Conservation (phyloP, 305 asterid genomes). For the Rubia peregrina region DNA sequence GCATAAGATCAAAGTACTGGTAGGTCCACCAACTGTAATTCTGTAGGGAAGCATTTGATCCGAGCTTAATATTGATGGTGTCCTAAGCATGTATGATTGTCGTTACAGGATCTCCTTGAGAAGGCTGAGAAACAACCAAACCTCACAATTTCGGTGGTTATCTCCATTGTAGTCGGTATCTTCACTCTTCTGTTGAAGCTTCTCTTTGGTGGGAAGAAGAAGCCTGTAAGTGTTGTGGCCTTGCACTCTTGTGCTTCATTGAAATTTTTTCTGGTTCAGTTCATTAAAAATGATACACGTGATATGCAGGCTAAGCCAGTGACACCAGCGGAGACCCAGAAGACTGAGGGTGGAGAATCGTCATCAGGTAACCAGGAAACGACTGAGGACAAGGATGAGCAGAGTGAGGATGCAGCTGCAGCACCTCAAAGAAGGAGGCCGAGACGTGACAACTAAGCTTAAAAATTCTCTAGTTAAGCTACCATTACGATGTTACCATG, state of each 20-base stretch:
- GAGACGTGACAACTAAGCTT: slow-evolving; percentile 65
- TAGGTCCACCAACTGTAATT: slow-evolving; percentile 22
- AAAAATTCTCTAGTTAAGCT: background rate
- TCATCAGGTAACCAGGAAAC: slow-evolving; percentile 38
- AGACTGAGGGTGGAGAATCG: slow-evolving; percentile 28
- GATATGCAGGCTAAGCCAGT: slow-evolving; percentile 35
- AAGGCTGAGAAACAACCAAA: slow-evolving; percentile 87
- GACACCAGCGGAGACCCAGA: slow-evolving; percentile 24
- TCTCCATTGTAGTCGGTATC: slow-evolving; percentile 43
- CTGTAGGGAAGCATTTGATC: background rate
- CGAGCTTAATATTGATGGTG: background rate
- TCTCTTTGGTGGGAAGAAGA: slow-evolving; percentile 75
- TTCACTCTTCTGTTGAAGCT: slow-evolving; percentile 54
- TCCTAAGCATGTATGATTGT: slow-evolving; percentile 7
- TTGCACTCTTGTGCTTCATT: background rate
- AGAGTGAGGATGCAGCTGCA: slow-evolving; percentile 28
- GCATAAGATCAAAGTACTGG: slow-evolving; percentile 66
- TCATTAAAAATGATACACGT: background rate
- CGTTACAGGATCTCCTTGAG: slow-evolving; percentile 63
- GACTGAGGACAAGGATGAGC: slow-evolving; percentile 43
- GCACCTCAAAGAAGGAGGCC: slow-evolving; percentile 48
- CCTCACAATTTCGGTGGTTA: slow-evolving; percentile 56
- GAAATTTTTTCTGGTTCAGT: background rate
- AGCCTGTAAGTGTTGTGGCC: slow-evolving; percentile 41
- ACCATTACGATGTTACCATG: slow-evolving; percentile 6